A percentile compares a stretch with the other conserved stretches of the same genome.
These are phyloP conservation scores for Aspergillus quadrilineatus DNA, from an alignment of 2,329 filamentous ascomycete genomes.

Conservation along the genomic window DNA sequence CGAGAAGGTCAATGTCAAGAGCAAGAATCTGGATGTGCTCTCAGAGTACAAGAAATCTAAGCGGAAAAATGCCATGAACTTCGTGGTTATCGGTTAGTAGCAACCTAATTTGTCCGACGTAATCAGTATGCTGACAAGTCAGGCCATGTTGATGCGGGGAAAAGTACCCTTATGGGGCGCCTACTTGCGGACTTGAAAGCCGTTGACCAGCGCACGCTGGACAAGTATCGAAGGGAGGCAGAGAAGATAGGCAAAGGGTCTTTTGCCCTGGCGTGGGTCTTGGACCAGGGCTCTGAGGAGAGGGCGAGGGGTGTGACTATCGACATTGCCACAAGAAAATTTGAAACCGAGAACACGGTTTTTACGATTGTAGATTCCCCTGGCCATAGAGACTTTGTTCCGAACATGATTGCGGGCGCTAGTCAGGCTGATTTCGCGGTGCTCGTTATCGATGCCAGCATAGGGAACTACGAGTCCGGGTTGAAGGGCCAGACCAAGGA, in stretches of 20 bases:
- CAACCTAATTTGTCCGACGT: not conserved
- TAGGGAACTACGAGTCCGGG: conserved; percentile 89
- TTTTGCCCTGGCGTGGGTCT: conserved; percentile 94
- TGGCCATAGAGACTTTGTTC: conserved; percentile 92
- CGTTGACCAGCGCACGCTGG: conserved; percentile 82
- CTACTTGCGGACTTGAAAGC: conserved; percentile 84
- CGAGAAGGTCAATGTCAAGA: conserved; percentile 55
- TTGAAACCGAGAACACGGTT: conserved; percentile 79
- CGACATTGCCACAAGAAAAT: conserved; percentile 92
- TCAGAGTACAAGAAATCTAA: conserved; percentile 74
- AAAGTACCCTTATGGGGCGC: conserved; percentile 97
- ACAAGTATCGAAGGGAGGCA: conserved; percentile 84
- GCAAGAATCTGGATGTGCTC: conserved; percentile 81
- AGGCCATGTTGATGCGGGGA: conserved; percentile 97
- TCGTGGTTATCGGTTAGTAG: conserved; percentile 81
- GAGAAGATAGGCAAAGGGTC: conserved; percentile 91
- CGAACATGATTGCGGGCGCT: conserved; percentile 97
- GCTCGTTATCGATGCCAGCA: conserved; percentile 86
- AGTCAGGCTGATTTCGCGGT: conserved; percentile 96
- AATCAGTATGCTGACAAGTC: conserved; percentile 18
- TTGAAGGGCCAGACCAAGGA: conserved; percentile 92
- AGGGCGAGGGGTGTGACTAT: conserved; percentile 89
- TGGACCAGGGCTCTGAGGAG: conserved; percentile 90
- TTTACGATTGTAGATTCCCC: conserved; percentile 97
- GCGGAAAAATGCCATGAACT: conserved; percentile 78